phyloP scores from a whole-genome alignment of 202 grass and related monocot species.

The Saccharum hybrid region DNA sequence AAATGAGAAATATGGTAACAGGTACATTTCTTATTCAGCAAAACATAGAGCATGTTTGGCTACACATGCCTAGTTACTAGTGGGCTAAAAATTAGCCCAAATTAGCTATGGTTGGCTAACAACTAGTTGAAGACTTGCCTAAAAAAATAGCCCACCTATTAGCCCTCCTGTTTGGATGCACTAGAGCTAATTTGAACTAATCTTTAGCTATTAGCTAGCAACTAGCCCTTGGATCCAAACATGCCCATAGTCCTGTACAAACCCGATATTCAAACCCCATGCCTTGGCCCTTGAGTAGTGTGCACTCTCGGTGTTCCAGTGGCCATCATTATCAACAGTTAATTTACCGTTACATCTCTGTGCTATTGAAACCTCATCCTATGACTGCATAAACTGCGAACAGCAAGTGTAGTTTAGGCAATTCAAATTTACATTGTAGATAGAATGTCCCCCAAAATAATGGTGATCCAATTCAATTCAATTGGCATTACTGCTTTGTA shows the following conservation, averaged over 20 bases:
- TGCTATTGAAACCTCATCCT: background rate
- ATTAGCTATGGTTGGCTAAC: too few relatives aligned
- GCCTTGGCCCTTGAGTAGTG: background rate
- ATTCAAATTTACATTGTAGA: slow-evolving; percentile 3
- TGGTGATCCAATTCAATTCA: slow-evolving; percentile 1
- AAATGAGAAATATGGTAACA: background rate
- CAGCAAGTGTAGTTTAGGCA: background rate
- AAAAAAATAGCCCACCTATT: too few relatives aligned
- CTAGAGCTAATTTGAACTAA: too few relatives aligned
- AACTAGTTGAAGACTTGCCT: too few relatives aligned
- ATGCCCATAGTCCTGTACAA: background rate
- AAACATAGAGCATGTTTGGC: background rate
- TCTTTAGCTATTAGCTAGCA: too few relatives aligned
- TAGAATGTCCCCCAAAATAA: background rate
- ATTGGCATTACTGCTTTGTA: background rate
- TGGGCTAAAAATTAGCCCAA: too few relatives aligned
- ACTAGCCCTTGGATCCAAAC: too few relatives aligned
- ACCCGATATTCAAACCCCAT: background rate
- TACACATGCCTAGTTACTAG: too few relatives aligned
- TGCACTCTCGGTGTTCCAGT: background rate
- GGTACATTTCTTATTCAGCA: background rate
- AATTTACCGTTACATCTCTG: background rate
- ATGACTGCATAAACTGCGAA: background rate
- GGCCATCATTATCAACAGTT: background rate
- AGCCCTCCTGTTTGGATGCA: too few relatives aligned